phyloP scores from a whole-genome alignment of 1,284 basidiomycete species.

The Xerocomus cyaneibrunnescens region DNA sequence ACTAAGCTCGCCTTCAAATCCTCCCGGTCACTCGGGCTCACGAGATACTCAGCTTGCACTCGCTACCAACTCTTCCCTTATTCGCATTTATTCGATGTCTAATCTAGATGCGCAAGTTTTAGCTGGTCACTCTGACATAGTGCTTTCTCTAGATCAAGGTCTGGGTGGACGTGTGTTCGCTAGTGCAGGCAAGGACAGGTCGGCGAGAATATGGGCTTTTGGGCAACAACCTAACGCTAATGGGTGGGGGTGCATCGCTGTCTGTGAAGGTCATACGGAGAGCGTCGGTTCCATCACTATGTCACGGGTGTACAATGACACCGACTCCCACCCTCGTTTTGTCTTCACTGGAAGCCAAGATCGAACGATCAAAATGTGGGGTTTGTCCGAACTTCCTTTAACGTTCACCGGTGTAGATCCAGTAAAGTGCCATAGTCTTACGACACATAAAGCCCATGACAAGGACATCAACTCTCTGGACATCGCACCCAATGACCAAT shows the following conservation, averaged over 20 bases:
- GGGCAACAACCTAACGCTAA: conserved; percentile 10
- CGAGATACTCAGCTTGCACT: conserved; percentile 81
- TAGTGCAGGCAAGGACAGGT: conserved; percentile 91
- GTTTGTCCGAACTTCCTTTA: conserved; percentile 58
- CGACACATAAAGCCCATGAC: conserved; percentile 94
- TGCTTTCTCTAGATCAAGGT: conserved; percentile 79
- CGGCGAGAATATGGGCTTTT: conserved; percentile 84
- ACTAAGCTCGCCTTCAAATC: conserved; percentile 15
- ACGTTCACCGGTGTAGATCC: conserved; percentile 29
- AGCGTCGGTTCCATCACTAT: conserved; percentile 91
- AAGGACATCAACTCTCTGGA: conserved; percentile 99
- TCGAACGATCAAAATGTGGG: conserved; percentile 99
- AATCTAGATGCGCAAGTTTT: conserved; percentile 81
- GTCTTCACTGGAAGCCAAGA: conserved; percentile 96
- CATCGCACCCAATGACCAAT: conserved; percentile 85
- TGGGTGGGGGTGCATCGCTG: conserved; percentile 75
- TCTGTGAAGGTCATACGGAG: conserved; percentile 94
- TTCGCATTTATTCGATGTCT: conserved; percentile 79
- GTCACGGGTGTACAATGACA: conserved; percentile 44
- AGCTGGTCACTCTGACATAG: conserved; percentile 88
- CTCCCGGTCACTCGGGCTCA: conserved; percentile 17
- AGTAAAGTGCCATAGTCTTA: conserved; percentile 70
- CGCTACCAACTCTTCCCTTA: conserved; percentile 93
- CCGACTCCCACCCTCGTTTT: conserved; percentile 49
- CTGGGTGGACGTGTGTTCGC: conserved; percentile 72